Conservation (phyloP, 768 basidiomycete genomes). For the Dacryopinax spathularia region DNA sequence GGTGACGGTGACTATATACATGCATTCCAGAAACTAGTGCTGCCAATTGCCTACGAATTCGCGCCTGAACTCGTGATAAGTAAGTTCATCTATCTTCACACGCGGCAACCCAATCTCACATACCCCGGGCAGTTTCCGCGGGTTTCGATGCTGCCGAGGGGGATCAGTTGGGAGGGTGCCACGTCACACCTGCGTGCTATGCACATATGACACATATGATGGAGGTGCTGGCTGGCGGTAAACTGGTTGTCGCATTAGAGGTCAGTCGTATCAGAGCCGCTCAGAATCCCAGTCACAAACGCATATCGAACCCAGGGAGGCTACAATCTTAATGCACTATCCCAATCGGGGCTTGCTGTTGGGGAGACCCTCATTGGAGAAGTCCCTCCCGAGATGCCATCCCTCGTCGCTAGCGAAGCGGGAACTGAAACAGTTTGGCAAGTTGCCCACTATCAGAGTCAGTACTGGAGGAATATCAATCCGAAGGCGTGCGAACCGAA, state of each 20-base stretch:
- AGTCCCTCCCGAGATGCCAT: constrained; percentile 57
- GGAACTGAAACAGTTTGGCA: constrained; percentile 84
- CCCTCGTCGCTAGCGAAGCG: constrained; percentile 58
- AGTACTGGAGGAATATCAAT: constrained; percentile 80
- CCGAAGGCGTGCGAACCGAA: constrained; percentile 69
- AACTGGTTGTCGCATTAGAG: constrained; percentile 85
- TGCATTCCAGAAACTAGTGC: constrained; percentile 87
- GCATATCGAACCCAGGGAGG: constrained; percentile 55
- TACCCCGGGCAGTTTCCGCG: constrained; percentile 61
- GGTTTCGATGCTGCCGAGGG: constrained; percentile 95
- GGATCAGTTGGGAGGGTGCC: constrained; percentile 81
- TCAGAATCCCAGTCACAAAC: neutral
- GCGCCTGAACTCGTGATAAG: constrained; percentile 91
- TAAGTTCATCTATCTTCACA: constrained; percentile 28
- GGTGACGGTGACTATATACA: constrained; percentile 91
- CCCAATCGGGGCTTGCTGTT: constrained; percentile 76
- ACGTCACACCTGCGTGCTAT: constrained; percentile 82
- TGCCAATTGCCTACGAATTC: constrained; percentile 97
- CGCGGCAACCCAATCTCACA: neutral
- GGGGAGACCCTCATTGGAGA: constrained; percentile 80
- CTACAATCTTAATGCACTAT: constrained; percentile 82
- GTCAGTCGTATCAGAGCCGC: constrained; percentile 29
- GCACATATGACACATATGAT: constrained; percentile 99
- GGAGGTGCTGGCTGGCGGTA: constrained; percentile 70
- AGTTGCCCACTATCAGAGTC: constrained; percentile 74